Conservation (phyloP, 345 rosid species). For the Eutrema heterophyllum region DNA sequence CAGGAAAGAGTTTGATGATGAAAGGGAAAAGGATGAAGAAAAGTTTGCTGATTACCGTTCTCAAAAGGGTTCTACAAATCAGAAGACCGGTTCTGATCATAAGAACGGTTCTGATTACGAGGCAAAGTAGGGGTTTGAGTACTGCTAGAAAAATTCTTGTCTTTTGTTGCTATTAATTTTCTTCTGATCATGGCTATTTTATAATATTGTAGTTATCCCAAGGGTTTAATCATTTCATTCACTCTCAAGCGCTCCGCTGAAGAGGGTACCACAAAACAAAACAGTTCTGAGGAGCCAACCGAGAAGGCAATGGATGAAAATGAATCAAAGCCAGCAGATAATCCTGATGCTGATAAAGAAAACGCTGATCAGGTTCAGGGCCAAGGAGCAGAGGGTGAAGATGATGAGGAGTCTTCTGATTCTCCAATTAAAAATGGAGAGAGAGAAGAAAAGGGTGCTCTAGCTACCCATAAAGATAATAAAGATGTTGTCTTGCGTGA, state of each 20-base stretch:
- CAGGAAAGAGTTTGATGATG: slow-evolving; percentile 89
- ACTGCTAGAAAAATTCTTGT: not conserved
- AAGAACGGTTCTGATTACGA: slow-evolving; percentile 43
- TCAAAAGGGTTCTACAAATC: slow-evolving; percentile 36
- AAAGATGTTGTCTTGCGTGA: slow-evolving; percentile 79
- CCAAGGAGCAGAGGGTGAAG: slow-evolving; percentile 32
- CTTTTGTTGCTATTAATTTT: not conserved
- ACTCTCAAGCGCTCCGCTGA: slow-evolving; percentile 46
- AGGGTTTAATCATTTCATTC: slow-evolving; percentile 85
- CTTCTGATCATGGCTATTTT: slow-evolving; percentile 4
- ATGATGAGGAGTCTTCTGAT: slow-evolving; percentile 45
- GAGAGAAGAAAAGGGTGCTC: slow-evolving; percentile 42
- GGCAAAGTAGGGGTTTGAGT: slow-evolving; percentile 40
- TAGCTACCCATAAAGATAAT: slow-evolving; percentile 46
- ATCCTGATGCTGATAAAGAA: slow-evolving; percentile 30
- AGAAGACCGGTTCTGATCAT: slow-evolving; percentile 42
- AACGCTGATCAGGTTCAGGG: slow-evolving; percentile 39
- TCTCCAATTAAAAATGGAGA: slow-evolving; percentile 36
- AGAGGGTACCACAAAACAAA: slow-evolving; percentile 38
- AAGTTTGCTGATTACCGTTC: slow-evolving; percentile 41
- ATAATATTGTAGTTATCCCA: slow-evolving; percentile 57
- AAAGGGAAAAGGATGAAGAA: slow-evolving; percentile 48
- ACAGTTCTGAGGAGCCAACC: slow-evolving; percentile 31
- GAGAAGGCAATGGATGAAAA: slow-evolving; percentile 25
- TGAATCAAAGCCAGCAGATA: slow-evolving; percentile 37